A percentile compares a stretch with the other conserved stretches of the same genome.
These are phyloP conservation scores for Sporothrix phasma DNA, from an alignment of 2,329 filamentous ascomycete genomes.

Conservation along the genomic window DNA sequence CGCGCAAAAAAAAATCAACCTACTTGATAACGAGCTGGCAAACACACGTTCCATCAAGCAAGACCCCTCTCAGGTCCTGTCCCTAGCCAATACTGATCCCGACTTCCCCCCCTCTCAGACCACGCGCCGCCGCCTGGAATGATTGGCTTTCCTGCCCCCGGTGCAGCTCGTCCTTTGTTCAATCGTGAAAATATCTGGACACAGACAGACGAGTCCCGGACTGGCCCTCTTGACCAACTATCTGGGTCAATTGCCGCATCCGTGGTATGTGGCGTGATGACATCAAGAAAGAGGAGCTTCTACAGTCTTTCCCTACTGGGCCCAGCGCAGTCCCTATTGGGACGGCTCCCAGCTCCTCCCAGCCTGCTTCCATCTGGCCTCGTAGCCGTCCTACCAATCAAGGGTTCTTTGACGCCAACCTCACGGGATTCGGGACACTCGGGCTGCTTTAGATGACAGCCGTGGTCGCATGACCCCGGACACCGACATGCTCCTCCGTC, in stretches of 20 bases:
- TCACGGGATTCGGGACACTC: constrained; percentile 25
- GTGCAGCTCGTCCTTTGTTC: constrained; percentile 30
- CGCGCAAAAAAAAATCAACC: constrained; percentile 59
- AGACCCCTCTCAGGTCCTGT: constrained; percentile 46
- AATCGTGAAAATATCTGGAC: constrained; percentile 42
- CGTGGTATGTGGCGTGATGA: constrained; percentile 21
- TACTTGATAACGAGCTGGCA: constrained; percentile 59
- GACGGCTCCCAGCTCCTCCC: constrained; percentile 24
- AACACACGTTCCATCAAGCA: constrained; percentile 52
- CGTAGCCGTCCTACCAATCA: constrained; percentile 32
- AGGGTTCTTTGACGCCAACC: constrained; percentile 30
- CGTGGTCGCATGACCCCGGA: constrained; percentile 39
- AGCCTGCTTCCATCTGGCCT: constrained; percentile 38
- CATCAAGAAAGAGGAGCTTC: constrained; percentile 33
- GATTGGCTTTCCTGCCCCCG: constrained; percentile 17
- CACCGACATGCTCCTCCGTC: constrained; percentile 37
- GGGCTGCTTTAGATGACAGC: constrained; percentile 31
- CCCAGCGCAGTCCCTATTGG: constrained; percentile 24
- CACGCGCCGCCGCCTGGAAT: constrained; percentile 12
- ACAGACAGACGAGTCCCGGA: constrained; percentile 43
- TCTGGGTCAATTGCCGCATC: constrained; percentile 26
- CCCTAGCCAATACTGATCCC: constrained; percentile 33
- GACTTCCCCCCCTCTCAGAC: constrained; percentile 21
- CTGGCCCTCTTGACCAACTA: constrained; percentile 46
- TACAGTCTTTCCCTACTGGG: constrained; percentile 20